These are phyloP conservation scores for Russula foetens DNA, from an alignment of 768 basidiomycete species.

Conservation along the genomic window DNA sequence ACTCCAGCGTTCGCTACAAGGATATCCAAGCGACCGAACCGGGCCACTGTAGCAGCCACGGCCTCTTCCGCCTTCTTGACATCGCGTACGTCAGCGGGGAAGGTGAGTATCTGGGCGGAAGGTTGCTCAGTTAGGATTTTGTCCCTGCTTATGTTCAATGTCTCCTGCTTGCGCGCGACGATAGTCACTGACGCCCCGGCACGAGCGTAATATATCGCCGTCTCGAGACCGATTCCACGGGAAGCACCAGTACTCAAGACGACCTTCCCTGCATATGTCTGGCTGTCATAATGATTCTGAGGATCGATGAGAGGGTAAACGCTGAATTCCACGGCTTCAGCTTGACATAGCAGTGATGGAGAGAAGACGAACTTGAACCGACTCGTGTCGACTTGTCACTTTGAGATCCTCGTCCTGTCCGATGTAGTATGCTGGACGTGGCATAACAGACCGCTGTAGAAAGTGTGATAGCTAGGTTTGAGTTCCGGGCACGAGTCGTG, in stretches of 20 bases:
- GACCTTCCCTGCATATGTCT: slow-evolving; percentile 17
- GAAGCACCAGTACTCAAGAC: slow-evolving; percentile 21
- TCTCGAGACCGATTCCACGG: slow-evolving; percentile 18
- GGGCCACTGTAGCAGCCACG: not conserved
- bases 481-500: too few relatives aligned
- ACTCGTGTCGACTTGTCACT: too few relatives aligned
- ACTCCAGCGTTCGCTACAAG: slow-evolving; percentile 6
- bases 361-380: not conserved
- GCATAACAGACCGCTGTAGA: too few relatives aligned
- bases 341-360: too few relatives aligned
- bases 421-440: too few relatives aligned
- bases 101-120: not conserved
- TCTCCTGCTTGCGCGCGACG: slow-evolving; percentile 1
- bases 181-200: slow-evolving; percentile 17
- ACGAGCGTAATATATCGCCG: slow-evolving; percentile 10
- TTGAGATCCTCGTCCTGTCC: too few relatives aligned
- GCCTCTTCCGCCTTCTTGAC: not conserved
- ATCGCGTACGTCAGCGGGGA: slow-evolving; percentile 3
- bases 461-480: too few relatives aligned
- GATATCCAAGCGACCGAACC: slow-evolving; percentile 6
- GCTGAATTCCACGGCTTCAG: not conserved
- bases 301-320: slow-evolving; percentile 1
- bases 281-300: not conserved
- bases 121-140: not conserved
- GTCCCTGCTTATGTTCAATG: not conserved